Base-by-base conservation (phyloP, 2,329 filamentous ascomycete species). In the Neurospora sp. region DNA sequence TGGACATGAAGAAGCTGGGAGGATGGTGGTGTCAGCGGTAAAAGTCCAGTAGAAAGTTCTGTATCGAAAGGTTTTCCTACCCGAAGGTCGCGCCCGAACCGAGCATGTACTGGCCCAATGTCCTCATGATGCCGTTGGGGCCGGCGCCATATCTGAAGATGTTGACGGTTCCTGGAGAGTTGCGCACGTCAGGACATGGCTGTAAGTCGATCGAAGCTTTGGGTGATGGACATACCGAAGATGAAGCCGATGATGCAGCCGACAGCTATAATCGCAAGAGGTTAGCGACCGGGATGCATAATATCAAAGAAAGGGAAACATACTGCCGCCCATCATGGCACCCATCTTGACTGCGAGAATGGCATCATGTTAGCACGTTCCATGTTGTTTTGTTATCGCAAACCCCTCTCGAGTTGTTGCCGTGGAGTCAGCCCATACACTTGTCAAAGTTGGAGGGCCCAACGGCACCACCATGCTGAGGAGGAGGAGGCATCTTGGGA, bases 301-400 rank as follows among this genome's bases (percentile, higher is more conserved):
- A 6, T n/a, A 4, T 11, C 11, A 67, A 23, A 11, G 8, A 17
- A 40, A 40, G 12, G 40, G 37, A 36, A 11, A 88, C 93, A 77
- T 91, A 98, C 95, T 96, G 80, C 93, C 92, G 76, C 96, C 96
- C 93, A 98, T 98, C 90, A 99, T 90, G 73, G 92, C 93, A 76
- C 96, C 96, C 93, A 98, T 97, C 86, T 97, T 97, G 81, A 94
- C 93, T 97, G 79, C 75, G 69, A 75, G 15, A 28, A 62, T 62
- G 15, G 28, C 23, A 62, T 70, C 33, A 71, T 70, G 77, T 79
- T 77, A 80, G 79, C 74, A 70, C 68, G 17, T 39, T 23, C 40
- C 36, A n/a, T 68, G 37, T 46, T 19, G 19, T 23, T 66, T 8
- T 39, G 66, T 19, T 15, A 28, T 19, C 52, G 52, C 52, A 62